Base-by-base conservation (phyloP, 1,284 basidiomycete species). In the Apiotrichum siamense region DNA sequence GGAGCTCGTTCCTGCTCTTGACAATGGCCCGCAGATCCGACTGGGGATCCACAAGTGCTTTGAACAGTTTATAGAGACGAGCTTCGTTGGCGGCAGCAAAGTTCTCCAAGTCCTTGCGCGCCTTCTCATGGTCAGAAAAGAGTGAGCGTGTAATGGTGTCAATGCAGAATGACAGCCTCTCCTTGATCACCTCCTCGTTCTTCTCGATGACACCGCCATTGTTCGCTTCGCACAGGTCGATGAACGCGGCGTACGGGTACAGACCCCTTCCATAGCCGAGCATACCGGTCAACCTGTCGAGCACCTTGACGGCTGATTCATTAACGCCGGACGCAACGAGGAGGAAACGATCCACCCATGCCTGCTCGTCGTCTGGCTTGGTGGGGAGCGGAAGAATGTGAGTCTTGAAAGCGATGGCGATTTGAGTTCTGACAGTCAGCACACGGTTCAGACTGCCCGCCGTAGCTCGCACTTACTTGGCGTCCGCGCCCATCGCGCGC, bases 51-150 rank as follows among this genome's bases (percentile, higher is more conserved):
- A 89, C 81, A 62, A 87, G 84, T 0, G 81, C 84, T 65, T 83
- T 85, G 38, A 94, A 76, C 5, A 93, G 77, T 70, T 87, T 90
- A 76, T 92, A 96, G 11, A 94, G 76, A 44, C 89, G 80, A 20
- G 79, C 79, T 63, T 97, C 91, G 69, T 97, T 97, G 33, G 85
- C 75, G 54, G 86, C 86, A 2, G 92, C 92, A 62, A 98, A 97
- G 0, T 81, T 72, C 20, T 83, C 77, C 21, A 99, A 74, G 64
- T 97, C 92, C 50, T 87, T 86, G 3, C 77, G 75, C 0, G 83
- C 86, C 65, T 88, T 88, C 36, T 81, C 78, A 1, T 81, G 77
- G 47, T 97, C 91, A 3, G 82, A 78, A 60, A 84, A 87, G 15
- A 49, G 38, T 29, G 50, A 49, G 64, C 61, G 43, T 29, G 61